Percentiles rank a stretch among this genome's conserved stretches.
Conservation (phyloP, 1,139 yeast genomes). For the Debaryomyces subglobosus region DNA sequence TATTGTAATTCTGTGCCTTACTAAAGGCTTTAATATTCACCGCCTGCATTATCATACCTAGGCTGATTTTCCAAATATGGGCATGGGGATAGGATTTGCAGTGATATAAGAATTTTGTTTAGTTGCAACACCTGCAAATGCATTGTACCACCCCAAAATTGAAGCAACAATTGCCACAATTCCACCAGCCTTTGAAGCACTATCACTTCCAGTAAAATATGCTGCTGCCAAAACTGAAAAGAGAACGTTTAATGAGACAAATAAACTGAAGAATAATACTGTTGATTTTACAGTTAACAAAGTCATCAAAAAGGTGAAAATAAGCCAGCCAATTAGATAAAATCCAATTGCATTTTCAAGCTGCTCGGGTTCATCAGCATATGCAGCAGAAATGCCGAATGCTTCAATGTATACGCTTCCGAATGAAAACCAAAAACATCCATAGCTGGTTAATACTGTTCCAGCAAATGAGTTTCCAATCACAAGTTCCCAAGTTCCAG, state of each 20-base stretch:
- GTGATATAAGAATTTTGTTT: conserved; percentile 59
- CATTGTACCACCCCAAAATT: conserved; percentile 75
- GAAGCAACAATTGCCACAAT: conserved; percentile 71
- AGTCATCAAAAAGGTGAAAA: conserved; percentile 37
- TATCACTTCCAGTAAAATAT: conserved; percentile 32
- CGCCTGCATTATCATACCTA: not conserved
- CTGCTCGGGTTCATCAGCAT: conserved; percentile 28
- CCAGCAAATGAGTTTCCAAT: conserved; percentile 41
- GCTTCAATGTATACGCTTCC: conserved; percentile 33
- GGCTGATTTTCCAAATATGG: conserved; percentile 9
- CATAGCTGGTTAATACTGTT: conserved; percentile 39
- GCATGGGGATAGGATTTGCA: conserved; percentile 13
- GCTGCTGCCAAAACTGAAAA: conserved; percentile 41
- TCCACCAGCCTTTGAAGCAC: conserved; percentile 64
- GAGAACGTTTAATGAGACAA: conserved; percentile 35
- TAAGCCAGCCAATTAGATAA: conserved; percentile 39
- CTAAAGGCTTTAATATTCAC: not conserved
- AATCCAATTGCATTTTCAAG: conserved; percentile 36
- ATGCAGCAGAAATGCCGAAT: conserved; percentile 35
- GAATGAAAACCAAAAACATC: conserved; percentile 43
- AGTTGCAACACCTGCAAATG: conserved; percentile 75
- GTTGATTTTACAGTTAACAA: conserved; percentile 39
- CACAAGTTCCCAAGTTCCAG: conserved; percentile 51
- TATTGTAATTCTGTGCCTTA: too few species aligned
- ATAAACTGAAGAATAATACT: conserved; percentile 30